Evolutionary conservation across 2,329 filamentous ascomycete genomes (phyloP), one percentile per base, ranked within the genome.

Genomic region (Xylariaceae sp.): DNA sequence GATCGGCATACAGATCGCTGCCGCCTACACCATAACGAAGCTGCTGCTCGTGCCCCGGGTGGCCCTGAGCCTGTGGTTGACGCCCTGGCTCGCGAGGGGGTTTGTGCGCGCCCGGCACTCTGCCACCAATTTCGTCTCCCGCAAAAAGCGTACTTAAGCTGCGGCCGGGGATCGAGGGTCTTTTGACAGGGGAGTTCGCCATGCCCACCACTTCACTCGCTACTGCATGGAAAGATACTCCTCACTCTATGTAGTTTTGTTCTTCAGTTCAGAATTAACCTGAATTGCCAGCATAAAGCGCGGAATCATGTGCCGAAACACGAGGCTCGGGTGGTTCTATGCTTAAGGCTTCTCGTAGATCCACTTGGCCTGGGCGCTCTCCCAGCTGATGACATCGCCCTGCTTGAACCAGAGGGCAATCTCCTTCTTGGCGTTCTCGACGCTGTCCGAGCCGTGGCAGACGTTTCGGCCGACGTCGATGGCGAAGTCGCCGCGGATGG

Each of bases 401-500:
- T 84, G 72, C 69, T 83, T 80, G 84, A 98, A 98, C 92, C 92
- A 98, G 63, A 96, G 81, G 58, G 82, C 83, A 63, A 98, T 98
- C 77, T 98, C 92, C 85, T 96, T 95, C 83, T 96, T 79, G 70
- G 92, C 92, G 74, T 79, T 94, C 80, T 98, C 92, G 68, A 98
- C 90, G 63, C 76, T 80, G 78, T 98, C 92, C 68, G 88, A 95
- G 64, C 92, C 92, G 81, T 98, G 92, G 85, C 90, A 96, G 72
- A 96, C 88, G 77, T 98, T 98, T 67, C 90, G 87, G 71, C 92
- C 92, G 62, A 88, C 82, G 57, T 87, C 80, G 53, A 90, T 83
- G 61, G 83, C 82, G 63, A 65, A 88, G 72, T 89, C 83, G 63
- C 80, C 90, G 72, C 92, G 90, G 78, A 98, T 98, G 73, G 92